Conservation (phyloP, 2,329 filamentous ascomycete species). For the Aureobasidium sp. region DNA sequence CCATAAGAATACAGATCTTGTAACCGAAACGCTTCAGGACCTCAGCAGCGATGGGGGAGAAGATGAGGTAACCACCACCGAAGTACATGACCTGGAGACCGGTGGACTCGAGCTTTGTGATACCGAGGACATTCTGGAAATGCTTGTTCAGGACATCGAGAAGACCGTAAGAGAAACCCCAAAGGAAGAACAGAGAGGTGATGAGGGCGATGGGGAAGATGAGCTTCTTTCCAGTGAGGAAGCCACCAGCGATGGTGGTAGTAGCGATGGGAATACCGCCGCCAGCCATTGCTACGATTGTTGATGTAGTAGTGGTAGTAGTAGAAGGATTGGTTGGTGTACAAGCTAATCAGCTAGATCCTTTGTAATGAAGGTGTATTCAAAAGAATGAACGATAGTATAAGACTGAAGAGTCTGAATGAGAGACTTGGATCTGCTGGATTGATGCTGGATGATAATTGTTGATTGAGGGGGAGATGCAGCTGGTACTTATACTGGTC, state of each 20-base stretch:
- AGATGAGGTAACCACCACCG: conserved; percentile 23
- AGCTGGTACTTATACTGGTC: conserved; percentile 9
- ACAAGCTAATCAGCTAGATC: neutral
- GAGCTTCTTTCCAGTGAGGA: conserved; percentile 36
- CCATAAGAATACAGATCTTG: conserved; percentile 37
- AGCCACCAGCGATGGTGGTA: conserved; percentile 30
- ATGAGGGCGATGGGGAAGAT: conserved; percentile 41
- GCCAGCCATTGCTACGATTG: conserved; percentile 30
- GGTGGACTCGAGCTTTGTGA: conserved; percentile 33
- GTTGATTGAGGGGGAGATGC: neutral
- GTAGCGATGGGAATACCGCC: conserved; percentile 29
- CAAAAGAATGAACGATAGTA: conserved; percentile 6
- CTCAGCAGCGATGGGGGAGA: conserved; percentile 34
- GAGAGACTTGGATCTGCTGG: conserved; percentile 10
- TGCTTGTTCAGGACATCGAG: conserved; percentile 30
- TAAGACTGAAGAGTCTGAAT: conserved; percentile 4
- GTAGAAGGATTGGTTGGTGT: neutral
- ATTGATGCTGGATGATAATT: conserved; percentile 5
- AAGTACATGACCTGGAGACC: conserved; percentile 29
- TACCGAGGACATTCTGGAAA: conserved; percentile 21
- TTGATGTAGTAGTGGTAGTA: neutral
- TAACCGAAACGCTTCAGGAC: conserved; percentile 36
- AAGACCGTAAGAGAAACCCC: conserved; percentile 30
- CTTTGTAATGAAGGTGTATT: conserved; percentile 4
- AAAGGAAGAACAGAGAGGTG: conserved; percentile 40